Conservation (phyloP, 768 basidiomycete genomes). For the Dioszegia crocea region DNA sequence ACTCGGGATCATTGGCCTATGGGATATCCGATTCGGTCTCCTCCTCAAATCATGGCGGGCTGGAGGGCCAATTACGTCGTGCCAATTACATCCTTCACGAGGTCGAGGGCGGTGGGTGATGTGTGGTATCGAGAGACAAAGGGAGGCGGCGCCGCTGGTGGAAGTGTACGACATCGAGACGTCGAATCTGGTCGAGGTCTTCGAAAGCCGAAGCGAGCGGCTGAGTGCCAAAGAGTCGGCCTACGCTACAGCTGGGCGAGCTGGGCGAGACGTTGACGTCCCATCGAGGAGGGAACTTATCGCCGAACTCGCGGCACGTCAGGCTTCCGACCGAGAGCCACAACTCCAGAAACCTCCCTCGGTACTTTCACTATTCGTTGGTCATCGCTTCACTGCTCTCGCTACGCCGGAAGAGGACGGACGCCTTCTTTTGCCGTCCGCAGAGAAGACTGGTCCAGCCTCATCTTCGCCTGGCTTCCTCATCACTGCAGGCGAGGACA, state of each 20-base stretch:
- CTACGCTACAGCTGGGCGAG: not conserved
- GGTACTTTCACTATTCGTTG: conserved; percentile 23
- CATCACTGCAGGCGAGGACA: conserved; percentile 85
- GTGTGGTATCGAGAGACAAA: conserved; percentile 63
- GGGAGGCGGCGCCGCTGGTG: conserved; percentile 54
- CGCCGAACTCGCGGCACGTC: conserved; percentile 19
- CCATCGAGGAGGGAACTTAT: conserved; percentile 17
- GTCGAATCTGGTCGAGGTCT: conserved; percentile 72
- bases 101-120: conserved; percentile 87
- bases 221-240: conserved; percentile 8
- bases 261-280: conserved; percentile 9
- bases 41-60: conserved; percentile 82
- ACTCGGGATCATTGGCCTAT: conserved; percentile 76
- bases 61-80: conserved; percentile 52
- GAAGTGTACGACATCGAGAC: conserved; percentile 94
- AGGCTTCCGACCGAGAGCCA: not conserved
- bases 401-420: conserved; percentile 43
- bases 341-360: conserved; percentile 1
- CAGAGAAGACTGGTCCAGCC: conserved; percentile 51
- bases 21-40: conserved; percentile 93
- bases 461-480: conserved; percentile 61
- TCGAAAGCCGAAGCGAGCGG: conserved; percentile 53
- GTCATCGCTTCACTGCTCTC: conserved; percentile 23
- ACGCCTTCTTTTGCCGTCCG: conserved; percentile 52
- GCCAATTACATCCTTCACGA: conserved; percentile 75